Evolutionary conservation across 805 yeast species (phyloP), one percentile per base, ranked within the genome.

Genomic region (Yamadazyma kitorensis): DNA sequence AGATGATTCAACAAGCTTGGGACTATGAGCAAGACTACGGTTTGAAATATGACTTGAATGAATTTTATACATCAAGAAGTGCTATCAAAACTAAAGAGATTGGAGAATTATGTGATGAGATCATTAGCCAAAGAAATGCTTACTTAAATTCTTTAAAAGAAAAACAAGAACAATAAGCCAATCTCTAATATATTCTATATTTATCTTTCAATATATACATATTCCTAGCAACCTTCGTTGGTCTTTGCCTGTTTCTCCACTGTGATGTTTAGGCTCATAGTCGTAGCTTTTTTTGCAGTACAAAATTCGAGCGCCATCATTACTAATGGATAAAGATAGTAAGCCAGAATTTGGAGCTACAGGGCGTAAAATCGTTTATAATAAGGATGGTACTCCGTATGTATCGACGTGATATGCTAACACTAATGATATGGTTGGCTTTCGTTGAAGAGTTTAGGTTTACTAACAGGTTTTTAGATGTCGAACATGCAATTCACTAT

Each of bases 301-400:
- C n/a, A n/a, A n/a, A n/a, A n/a, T n/a, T n/a, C n/a, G n/a, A n/a
- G n/a, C n/a, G n/a, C n/a, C n/a, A n/a, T n/a, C n/a, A 29, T 29
- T 29, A 29, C 26, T 29, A 21, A 35, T 35, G 38, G 23, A 25
- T 5, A 31, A 35, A 26, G 26, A 24, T 6, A 5, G 17, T n/a
- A 53, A 44, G 44, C 80, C 82, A 0, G 68, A 47, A 9, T 46
- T 68, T 31, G 86, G 86, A 0, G 64, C 74, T 2, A 54, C 73
- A 15, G 95, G 95, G 0, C 68, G 82, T 29, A 77, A 75, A 46
- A 81, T 87, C 39, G 59, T 86, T 15, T 78, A 85, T 37, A 96
- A 86, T 52, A 80, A 86, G 54, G 82, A 91, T 58, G 98, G 98
- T 1, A 89, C 86, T 58, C 97, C 97, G 88, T 85, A 68, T 55